Percentiles rank a stretch among this genome's conserved stretches.
These are phyloP conservation scores for Lonicera japonica DNA, from an alignment of 129 eudicot species.

Conservation along the genomic window DNA sequence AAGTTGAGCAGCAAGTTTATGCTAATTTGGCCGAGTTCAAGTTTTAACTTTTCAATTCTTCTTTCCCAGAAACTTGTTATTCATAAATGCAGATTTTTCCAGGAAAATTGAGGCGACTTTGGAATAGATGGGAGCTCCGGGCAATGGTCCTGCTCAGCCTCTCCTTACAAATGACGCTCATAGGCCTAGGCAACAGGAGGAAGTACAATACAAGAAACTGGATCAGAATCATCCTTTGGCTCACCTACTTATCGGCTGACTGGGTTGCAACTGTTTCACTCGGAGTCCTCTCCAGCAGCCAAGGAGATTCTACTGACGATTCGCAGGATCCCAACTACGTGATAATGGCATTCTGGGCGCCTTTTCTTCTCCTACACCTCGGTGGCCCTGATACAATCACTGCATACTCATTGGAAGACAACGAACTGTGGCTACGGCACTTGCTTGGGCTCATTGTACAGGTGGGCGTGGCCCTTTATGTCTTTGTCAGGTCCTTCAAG, in stretches of 20 bases:
- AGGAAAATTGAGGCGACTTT: not conserved
- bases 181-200: slow-evolving; percentile 25
- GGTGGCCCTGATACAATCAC: slow-evolving; percentile 44
- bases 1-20: too few relatives aligned
- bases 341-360: slow-evolving; percentile 48
- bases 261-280: slow-evolving; percentile 31
- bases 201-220: slow-evolving; percentile 13
- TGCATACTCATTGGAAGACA: slow-evolving; percentile 40
- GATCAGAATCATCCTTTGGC: slow-evolving; percentile 25
- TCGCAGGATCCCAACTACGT: slow-evolving; percentile 10
- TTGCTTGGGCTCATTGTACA: slow-evolving; percentile 22
- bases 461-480: slow-evolving; percentile 17
- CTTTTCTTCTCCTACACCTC: slow-evolving; percentile 33
- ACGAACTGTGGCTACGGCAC: slow-evolving; percentile 42
- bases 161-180: slow-evolving; percentile 19
- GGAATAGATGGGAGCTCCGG: slow-evolving; percentile 24
- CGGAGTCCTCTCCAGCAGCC: slow-evolving; percentile 30
- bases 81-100: slow-evolving; percentile 9
- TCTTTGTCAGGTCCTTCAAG: slow-evolving; percentile 23
- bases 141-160: slow-evolving; percentile 25
- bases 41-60: too few relatives aligned
- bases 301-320: too few relatives aligned
- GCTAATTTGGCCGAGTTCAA: too few relatives aligned
- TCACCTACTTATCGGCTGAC: slow-evolving; percentile 29
- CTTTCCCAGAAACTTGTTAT: too few relatives aligned